A percentile compares a stretch with the other conserved stretches of the same genome.
Evolutionary conservation across 1,284 basidiomycete species (phyloP).

Genomic region (Irpex rosettiformis): DNA sequence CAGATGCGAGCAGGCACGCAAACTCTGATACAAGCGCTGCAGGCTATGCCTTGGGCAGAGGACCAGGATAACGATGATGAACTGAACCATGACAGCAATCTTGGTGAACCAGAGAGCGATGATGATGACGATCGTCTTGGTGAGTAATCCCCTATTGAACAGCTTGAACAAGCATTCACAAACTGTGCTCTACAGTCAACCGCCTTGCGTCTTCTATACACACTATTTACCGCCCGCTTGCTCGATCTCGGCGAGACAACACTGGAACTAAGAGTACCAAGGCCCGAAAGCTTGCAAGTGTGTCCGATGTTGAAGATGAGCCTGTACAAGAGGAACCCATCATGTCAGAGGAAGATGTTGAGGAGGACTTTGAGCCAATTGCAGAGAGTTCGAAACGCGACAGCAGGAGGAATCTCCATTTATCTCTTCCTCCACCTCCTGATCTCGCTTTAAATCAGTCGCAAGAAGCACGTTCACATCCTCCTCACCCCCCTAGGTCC

Average conservation of each 20-base stretch:
- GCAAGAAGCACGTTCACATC: constrained; percentile 3
- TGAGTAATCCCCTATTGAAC: constrained; percentile 20
- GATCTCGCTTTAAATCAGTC: constrained; percentile 11
- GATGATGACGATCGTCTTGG: constrained; percentile 53
- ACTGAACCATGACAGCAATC: constrained; percentile 38
- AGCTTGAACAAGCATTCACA: neutral
- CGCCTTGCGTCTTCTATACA: constrained; percentile 81
- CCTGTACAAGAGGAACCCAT: constrained; percentile 27
- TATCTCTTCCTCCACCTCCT: constrained; percentile 11
- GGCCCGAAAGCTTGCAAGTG: constrained; percentile 18
- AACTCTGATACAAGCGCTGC: constrained; percentile 79
- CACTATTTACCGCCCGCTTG: constrained; percentile 79
- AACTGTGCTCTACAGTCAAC: constrained; percentile 18
- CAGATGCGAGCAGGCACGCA: constrained; percentile 80
- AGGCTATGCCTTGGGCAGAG: constrained; percentile 74
- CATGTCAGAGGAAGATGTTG: constrained; percentile 51
- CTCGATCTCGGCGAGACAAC: constrained; percentile 52
- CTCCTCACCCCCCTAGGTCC: constrained; percentile 34
- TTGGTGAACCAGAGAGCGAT: constrained; percentile 53
- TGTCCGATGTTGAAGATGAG: constrained; percentile 28
- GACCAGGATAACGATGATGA: constrained; percentile 68
- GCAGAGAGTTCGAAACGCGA: neutral
- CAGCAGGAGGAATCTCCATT: constrained; percentile 2
- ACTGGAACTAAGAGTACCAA: constrained; percentile 11
- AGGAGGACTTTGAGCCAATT: constrained; percentile 49